Base-by-base conservation (phyloP, 345 rosid genomes). In the Citrus australasica region DNA sequence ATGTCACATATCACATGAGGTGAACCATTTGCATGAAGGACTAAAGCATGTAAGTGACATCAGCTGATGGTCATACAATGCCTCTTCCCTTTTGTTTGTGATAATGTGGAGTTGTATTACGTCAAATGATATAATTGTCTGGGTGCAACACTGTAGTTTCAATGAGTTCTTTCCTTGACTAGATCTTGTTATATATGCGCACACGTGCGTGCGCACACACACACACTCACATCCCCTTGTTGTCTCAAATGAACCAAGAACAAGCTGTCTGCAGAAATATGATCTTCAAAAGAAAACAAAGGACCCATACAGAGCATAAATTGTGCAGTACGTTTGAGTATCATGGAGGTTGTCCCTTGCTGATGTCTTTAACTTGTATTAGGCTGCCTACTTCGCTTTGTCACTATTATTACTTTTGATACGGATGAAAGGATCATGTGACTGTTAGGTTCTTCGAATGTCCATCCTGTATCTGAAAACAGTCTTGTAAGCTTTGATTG, bases 11-110 rank as follows among this genome's bases (percentile, higher is more conserved):
- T 94, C 98, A 35, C 98, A 94, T 0, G 99, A 97, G 77, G 99
- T 97, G 86, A 97, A 97, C 86, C 99, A 97, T 85, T 83, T 94
- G 91, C 99, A 92, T 82, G 99, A 92, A 89, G 99, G 98, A 85
- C 73, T 96, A 82, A 96, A 89, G 82, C 97, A 94, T 90, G 99
- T 91, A 79, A 91, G 99, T 81, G 28, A 7, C 55, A 28, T 64
- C 35, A 46, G 69, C 64, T 69, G 40, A 71, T 27, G 27, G 53
- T 79, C 38, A 22, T 7, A 22, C 69, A 56, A 25, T 53, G 67
- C 17, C 21, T 24, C 5, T 53, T 28, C 40, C 30, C 27, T 80
- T 59, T 5, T 38, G 35, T 46, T 74, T 78, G 32, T 67, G 37
- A 37, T 48, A 4, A 27, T 40, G 51, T 28, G 1, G 67, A n/a